Base-by-base conservation (phyloP, 192 early-diverging fungal species). In the Backusella tarrabulga region DNA sequence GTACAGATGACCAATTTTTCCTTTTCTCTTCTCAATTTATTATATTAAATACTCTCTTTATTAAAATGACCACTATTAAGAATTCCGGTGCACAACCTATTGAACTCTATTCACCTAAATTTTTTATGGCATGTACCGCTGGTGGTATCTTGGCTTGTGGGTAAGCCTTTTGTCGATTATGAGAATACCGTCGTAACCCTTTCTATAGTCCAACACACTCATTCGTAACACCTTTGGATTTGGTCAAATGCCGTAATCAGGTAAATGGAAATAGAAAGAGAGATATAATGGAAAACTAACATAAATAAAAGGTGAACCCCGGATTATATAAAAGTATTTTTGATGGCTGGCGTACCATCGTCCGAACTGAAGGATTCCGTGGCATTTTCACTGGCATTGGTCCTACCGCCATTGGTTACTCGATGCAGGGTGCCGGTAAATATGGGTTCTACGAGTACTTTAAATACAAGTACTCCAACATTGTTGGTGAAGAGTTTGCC, bases 401-500 rank as follows among this genome's bases (percentile, higher is more conserved):
- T 9, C 95, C 95, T 32, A 97, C 95, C 17, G 82, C 94, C 36
- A 74, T 94, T 44, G 95, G 95, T 21, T 97, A 97, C 86, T 95
- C 92, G 56, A 75, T 91, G 68, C 95, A 96, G 85, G 95, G 95
- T 77, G 85, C 89, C 77, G 89, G 92, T 87, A 97, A 97, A 86
- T 97, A 94, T 84, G 95, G 95, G 32, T 90, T 95, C 68, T 96
- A 96, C 85, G 95, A 97, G 84, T 80, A 91, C 76, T 97, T 95
- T 89, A 97, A 97, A 85, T 89, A 93, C 83, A 81, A 85, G 74
- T 94, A 92, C 76, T 78, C 86, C 67, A 79, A 83, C 44, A 9
- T 88, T 9, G 90, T 83, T 44, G 92, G 92, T 74, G 91, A 91
- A 70, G 88, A 96, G 85, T 82, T 82, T 79, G 90, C 95, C 14